Evolutionary conservation across 2,329 filamentous ascomycete species (phyloP).

Genomic region (Aspergillus proliferans): DNA sequence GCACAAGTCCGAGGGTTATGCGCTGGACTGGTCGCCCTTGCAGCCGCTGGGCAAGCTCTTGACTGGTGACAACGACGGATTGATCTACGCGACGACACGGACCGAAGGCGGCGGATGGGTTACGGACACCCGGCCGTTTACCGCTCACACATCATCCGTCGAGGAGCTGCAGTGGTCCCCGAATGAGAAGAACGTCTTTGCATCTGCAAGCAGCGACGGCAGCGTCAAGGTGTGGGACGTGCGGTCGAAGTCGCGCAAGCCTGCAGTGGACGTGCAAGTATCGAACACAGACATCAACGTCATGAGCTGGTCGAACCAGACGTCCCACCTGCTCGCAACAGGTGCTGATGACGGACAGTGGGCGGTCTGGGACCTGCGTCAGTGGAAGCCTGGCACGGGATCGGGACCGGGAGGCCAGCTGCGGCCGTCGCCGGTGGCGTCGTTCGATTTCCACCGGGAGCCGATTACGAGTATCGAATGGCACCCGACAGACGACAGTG

Average conservation of each 20-base stretch:
- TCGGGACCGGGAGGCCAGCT: slow-evolving; percentile 40
- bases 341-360: slow-evolving; percentile 91
- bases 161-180: slow-evolving; percentile 98
- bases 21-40: slow-evolving; percentile 89
- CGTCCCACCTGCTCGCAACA: slow-evolving; percentile 80
- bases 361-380: slow-evolving; percentile 92
- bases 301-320: slow-evolving; percentile 87
- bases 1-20: slow-evolving; percentile 92
- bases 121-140: slow-evolving; percentile 76
- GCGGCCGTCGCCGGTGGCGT: slow-evolving; percentile 75
- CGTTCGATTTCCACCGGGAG: slow-evolving; percentile 92
- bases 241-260: slow-evolving; percentile 78
- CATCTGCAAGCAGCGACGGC: slow-evolving; percentile 87
- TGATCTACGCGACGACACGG: slow-evolving; percentile 81
- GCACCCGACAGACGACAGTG: slow-evolving; percentile 95
- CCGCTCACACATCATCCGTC: slow-evolving; percentile 75
- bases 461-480: slow-evolving; percentile 95
- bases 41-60: slow-evolving; percentile 76
- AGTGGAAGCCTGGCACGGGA: slow-evolving; percentile 70
- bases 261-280: slow-evolving; percentile 81
- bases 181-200: slow-evolving; percentile 85
- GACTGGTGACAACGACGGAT: slow-evolving; percentile 84
- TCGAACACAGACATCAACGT: slow-evolving; percentile 89
- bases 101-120: slow-evolving; percentile 85
- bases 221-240: slow-evolving; percentile 96